Conservation (phyloP, 768 basidiomycete species). For the Boletus tylopilopsis region DNA sequence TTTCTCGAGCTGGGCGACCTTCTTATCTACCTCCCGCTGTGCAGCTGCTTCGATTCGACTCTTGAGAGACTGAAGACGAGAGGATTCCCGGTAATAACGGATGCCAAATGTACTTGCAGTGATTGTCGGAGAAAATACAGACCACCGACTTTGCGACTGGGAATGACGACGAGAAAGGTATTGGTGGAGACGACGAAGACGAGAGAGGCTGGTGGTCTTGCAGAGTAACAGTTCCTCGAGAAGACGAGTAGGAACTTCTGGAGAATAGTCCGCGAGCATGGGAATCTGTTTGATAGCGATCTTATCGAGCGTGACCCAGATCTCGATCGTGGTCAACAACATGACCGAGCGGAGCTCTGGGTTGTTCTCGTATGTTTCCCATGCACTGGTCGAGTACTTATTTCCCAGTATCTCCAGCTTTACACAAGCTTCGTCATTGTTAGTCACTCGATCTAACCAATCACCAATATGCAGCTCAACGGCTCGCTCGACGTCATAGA, state of each 20-base stretch:
- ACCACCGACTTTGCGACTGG: constrained; percentile 25
- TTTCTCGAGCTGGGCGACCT: constrained; percentile 27
- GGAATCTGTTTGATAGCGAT: constrained; percentile 32
- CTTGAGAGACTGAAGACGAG: constrained; percentile 24
- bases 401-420: constrained; percentile 26
- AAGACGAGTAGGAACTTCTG: constrained; percentile 38
- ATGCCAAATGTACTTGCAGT: constrained; percentile 28
- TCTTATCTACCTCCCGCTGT: constrained; percentile 15
- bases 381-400: constrained; percentile 26
- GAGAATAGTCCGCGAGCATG: constrained; percentile 41
- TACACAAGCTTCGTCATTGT: constrained; percentile 21
- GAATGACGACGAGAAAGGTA: constrained; percentile 33
- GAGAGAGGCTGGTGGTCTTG: constrained; percentile 23
- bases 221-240: constrained; percentile 42
- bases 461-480: constrained; percentile 29
- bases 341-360: constrained; percentile 39
- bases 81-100: constrained; percentile 32
- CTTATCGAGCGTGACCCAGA: constrained; percentile 48
- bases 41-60: constrained; percentile 30
- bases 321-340: constrained; percentile 41
- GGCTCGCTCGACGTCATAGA: constrained; percentile 37
- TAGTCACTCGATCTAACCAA: constrained; percentile 29
- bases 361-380: constrained; percentile 27
- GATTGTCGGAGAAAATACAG: constrained; percentile 33
- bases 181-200: constrained; percentile 24